Conservation (phyloP, 306 rosid genomes). For the Cucurbita pepo region DNA sequence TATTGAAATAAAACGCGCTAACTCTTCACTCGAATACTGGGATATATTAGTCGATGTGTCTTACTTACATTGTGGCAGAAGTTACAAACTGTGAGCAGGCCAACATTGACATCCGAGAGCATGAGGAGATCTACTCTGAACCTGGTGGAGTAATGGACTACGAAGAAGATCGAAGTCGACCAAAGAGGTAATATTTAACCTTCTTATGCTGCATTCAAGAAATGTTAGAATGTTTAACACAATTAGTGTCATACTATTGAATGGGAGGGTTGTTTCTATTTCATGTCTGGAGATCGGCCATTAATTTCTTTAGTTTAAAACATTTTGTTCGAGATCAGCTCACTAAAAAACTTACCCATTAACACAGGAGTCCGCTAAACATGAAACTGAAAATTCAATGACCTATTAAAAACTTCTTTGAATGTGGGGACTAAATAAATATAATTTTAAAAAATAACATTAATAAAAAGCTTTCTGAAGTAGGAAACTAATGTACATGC, state of each 20-base stretch:
- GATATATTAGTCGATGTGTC: conserved; percentile 84
- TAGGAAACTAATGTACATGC: background rate
- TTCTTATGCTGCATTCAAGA: background rate
- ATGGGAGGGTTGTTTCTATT: conserved; percentile 1
- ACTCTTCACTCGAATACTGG: conserved; percentile 20
- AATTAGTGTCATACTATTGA: background rate
- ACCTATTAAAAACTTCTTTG: too few species aligned
- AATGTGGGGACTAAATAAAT: background rate
- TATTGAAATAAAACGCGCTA: background rate
- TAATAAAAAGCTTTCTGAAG: background rate
- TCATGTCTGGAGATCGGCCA: background rate
- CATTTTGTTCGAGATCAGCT: background rate
- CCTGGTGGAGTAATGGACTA: conserved; percentile 99
- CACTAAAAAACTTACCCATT: too few species aligned
- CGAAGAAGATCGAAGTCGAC: conserved; percentile 93
- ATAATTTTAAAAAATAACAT: background rate
- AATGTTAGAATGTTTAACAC: background rate
- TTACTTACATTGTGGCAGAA: conserved; percentile 99
- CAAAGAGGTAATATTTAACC: conserved; percentile 52
- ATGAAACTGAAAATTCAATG: too few species aligned
- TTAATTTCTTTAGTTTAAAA: background rate
- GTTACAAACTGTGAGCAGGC: conserved; percentile 98
- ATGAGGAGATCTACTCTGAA: conserved; percentile 96
- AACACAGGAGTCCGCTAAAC: too few species aligned
- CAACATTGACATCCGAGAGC: conserved; percentile 88